Evolutionary conservation across 192 early-diverging fungal species (phyloP), one percentile per base, ranked within the genome.

Genomic region (Coemansia sp.): DNA sequence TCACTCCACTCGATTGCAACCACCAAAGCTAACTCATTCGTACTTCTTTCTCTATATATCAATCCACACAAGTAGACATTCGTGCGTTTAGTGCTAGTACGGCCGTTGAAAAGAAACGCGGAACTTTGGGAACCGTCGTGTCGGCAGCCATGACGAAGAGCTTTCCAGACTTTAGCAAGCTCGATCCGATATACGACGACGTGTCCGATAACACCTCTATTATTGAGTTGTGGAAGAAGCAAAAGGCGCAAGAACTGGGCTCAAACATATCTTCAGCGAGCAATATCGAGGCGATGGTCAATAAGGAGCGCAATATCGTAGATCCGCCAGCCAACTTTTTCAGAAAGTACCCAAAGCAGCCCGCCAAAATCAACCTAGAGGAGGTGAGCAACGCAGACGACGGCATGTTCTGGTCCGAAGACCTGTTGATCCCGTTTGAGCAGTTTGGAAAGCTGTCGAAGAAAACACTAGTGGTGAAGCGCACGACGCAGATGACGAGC

Each of bases 401-500:
- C 38, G 79, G 77, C 20, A 69, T 85, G 72, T 55, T 74, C 47
- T 85, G 83, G 83, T 75, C 78, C 44, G 75, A 74, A 69, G 81
- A 77, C 55, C 41, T 88, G 75, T 68, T 87, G 62, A 74, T 94
- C 41, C 79, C 85, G 8, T 71, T 76, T 60, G 69, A 87, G 13
- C 86, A 88, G 73, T 87, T 89, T 61, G 72, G 65, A 18, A 71
- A 67, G 73, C 85, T 95, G 43, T 74, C 86, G 53, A 93, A 93
- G 77, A 90, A 89, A 69, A 83, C 90, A 13, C 68, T 95, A 50
- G 82, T 92, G 16, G 85, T 93, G 27, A 91, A 91, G 76, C 88
- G 92, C 44, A 90, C 90, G 2, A 88, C 90, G 52, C 91, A 92
- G 73, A 89, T 92, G 89, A 93, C 91, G 38, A 86, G 88, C 20